Evolutionary conservation across 345 rosid species (phyloP), one percentile per base, ranked within the genome.

Genomic region (Acer campestre): DNA sequence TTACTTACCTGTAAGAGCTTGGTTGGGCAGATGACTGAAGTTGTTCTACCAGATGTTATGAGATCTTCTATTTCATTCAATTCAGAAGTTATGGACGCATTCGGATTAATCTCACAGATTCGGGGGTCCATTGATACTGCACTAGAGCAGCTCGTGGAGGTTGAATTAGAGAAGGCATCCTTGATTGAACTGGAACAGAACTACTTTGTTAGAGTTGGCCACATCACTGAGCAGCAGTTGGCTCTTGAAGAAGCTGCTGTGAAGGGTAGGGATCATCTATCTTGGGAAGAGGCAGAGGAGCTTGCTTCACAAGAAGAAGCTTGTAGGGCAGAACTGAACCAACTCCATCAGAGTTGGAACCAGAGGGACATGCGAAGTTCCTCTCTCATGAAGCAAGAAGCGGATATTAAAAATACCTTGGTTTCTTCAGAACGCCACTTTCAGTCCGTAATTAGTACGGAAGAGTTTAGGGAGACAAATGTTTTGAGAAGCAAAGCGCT

Each of bases 271-370:
- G 97, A 94, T 87, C 89, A 92, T 84, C 90, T 91, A 56, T 94
- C 97, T 20, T 94, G 98, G 97, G 98, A 94, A 86, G 98, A 94
- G 83, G 98, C 97, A 62, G 98, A 94, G 87, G 97, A 94, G 85
- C 90, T 94, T 69, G 92, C 92, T 74, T 90, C 98, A 70, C 98
- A 94, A 83, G 98, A 93, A 89, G 98, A 94, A 88, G 90, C 96
- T 84, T 94, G 93, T 82, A 86, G 92, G 85, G 91, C 87, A 68
- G 94, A 90, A 86, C 88, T 94, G 80, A 95, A 90, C 78, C 88
- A 89, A 74, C 96, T 94, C 76, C 94, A 92, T 81, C 93, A 86
- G 79, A 79, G 92, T 67, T 94, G 98, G 98, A 90, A 88, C 80
- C 94, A 88, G 79, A 90, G 87, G 81, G 97, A 93, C 67, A 81